A percentile compares a stretch with the other conserved stretches of the same genome.
Evolutionary conservation across 352 stramenopile species (phyloP).

Genomic region (Phytophthora niederhauseri): DNA sequence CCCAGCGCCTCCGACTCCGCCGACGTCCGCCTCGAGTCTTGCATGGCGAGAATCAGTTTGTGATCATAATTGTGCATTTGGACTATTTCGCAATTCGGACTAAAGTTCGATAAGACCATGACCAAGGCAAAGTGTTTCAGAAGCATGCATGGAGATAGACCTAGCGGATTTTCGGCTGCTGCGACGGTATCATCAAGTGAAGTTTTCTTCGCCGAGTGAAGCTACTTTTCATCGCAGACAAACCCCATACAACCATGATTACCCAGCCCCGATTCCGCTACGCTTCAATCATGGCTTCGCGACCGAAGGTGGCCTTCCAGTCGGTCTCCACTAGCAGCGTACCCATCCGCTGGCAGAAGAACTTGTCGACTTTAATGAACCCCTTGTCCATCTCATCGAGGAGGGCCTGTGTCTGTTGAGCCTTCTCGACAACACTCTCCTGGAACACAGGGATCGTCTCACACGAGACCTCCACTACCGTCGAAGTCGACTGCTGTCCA

Average conservation of each 20-base stretch:
- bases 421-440: conserved; percentile 43
- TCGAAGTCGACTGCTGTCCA: conserved; percentile 19
- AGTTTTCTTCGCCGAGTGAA: conserved; percentile 8
- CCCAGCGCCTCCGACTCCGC: conserved; percentile 10
- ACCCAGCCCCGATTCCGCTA: not conserved
- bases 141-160: too few relatives aligned
- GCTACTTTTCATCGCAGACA: conserved; percentile 1
- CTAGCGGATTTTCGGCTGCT: conserved; percentile 20
- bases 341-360: conserved; percentile 33
- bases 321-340: conserved; percentile 24
- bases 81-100: not conserved
- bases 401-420: conserved; percentile 22
- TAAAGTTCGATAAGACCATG: too few relatives aligned
- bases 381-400: conserved; percentile 26
- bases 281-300: not conserved
- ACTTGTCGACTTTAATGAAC: conserved; percentile 16
- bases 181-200: conserved; percentile 3
- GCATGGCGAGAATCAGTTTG: conserved; percentile 17
- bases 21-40: conserved; percentile 12
- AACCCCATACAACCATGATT: conserved; percentile 1
- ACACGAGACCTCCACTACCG: conserved; percentile 50
- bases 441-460: conserved; percentile 50
- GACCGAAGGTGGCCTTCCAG: conserved; percentile 37
- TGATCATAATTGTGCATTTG: not conserved
- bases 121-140: too few relatives aligned